These are phyloP conservation scores for Acacia concinna DNA, from an alignment of 331 rosid genomes.

Conservation along the genomic window DNA sequence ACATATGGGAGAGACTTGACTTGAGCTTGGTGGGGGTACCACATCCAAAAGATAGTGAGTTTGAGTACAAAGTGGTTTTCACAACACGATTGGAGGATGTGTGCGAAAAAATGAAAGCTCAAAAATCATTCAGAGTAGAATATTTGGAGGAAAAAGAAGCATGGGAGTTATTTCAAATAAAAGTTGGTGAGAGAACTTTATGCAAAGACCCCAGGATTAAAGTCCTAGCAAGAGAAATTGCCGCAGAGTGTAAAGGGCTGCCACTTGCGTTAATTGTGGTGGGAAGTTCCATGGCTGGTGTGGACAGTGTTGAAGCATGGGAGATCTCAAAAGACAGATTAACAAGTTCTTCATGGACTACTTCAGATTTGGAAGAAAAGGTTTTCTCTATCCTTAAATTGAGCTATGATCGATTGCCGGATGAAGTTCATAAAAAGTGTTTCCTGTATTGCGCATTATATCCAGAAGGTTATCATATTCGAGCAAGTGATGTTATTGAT, in stretches of 20 bases:
- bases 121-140: not conserved
- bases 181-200: slow-evolving; percentile 16
- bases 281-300: slow-evolving; percentile 5
- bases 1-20: slow-evolving; percentile 18
- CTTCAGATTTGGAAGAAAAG: not conserved
- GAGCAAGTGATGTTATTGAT: not conserved
- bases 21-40: slow-evolving; percentile 3
- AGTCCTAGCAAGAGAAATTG: slow-evolving; percentile 1
- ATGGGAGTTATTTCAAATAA: slow-evolving; percentile 5
- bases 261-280: slow-evolving; percentile 20
- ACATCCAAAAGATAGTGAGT: not conserved
- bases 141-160: not conserved
- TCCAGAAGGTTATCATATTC: slow-evolving; percentile 17
- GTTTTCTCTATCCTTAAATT: not conserved
- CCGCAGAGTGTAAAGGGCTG: slow-evolving; percentile 25
- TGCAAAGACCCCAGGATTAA: slow-evolving; percentile 1
- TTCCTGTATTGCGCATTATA: not conserved
- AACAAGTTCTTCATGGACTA: not conserved
- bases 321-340: not conserved
- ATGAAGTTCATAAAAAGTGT: not conserved
- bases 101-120: slow-evolving; percentile 12
- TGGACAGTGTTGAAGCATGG: not conserved
- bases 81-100: slow-evolving; percentile 26
- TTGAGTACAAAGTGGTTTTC: slow-evolving; percentile 16
- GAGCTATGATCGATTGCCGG: not conserved